Evolutionary conservation across 495 filamentous ascomycete genomes (phyloP).

Genomic region (Talaromyces trachyspermus): DNA sequence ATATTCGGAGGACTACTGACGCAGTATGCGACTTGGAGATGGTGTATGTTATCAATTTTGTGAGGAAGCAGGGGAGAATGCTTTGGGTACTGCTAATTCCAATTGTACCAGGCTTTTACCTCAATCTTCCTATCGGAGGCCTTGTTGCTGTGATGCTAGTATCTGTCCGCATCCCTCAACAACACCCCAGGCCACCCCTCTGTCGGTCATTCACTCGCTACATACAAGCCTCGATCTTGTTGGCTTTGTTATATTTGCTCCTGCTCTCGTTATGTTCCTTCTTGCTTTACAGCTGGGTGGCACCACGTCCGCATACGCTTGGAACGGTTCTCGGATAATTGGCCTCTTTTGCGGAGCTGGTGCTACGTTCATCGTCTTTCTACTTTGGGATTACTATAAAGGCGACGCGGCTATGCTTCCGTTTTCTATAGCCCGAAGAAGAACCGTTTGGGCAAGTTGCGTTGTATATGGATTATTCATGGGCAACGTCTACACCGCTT

Average conservation of each 20-base stretch:
- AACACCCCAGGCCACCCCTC: constrained; percentile 29
- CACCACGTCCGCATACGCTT: constrained; percentile 48
- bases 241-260: constrained; percentile 18
- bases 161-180: constrained; percentile 41
- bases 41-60: constrained; percentile 27
- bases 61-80: too few relatives aligned
- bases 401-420: constrained; percentile 67
- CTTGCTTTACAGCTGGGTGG: constrained; percentile 73
- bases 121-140: constrained; percentile 55
- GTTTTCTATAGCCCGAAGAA: constrained; percentile 52
- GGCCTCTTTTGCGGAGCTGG: constrained; percentile 53
- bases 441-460: constrained; percentile 42
- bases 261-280: constrained; percentile 28
- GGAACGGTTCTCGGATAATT: constrained; percentile 51
- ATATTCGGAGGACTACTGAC: constrained; percentile 47
- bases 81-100: not conserved
- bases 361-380: constrained; percentile 49
- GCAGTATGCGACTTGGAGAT: constrained; percentile 33
- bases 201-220: constrained; percentile 17
- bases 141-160: constrained; percentile 38
- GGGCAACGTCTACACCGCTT: constrained; percentile 13
- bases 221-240: constrained; percentile 28
- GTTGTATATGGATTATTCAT: constrained; percentile 50
- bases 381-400: constrained; percentile 51
- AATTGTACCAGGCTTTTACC: constrained; percentile 44